A percentile compares a stretch with the other conserved stretches of the same genome.
Evolutionary conservation across 2,329 filamentous ascomycete species (phyloP).

Genomic region (Phialophora chinensis): DNA sequence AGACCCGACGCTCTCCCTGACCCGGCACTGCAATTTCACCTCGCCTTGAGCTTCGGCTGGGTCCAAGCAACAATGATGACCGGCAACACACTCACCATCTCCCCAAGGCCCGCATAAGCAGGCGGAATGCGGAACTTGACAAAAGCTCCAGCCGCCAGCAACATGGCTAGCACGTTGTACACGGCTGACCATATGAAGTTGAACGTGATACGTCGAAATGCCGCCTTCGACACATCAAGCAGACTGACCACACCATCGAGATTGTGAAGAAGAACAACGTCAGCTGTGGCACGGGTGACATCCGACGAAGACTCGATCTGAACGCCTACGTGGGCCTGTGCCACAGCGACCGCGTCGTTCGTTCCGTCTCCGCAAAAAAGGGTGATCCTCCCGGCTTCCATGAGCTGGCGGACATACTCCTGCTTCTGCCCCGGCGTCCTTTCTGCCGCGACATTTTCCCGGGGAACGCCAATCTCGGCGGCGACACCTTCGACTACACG

Average conservation of each 20-base stretch:
- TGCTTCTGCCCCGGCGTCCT: conserved; percentile 62
- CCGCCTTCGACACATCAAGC: conserved; percentile 58
- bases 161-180: conserved; percentile 72
- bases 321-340: conserved; percentile 72
- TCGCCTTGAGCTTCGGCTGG: conserved; percentile 41
- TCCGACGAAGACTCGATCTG: conserved; percentile 70
- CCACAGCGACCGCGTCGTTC: conserved; percentile 76
- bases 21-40: background rate
- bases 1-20: background rate
- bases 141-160: conserved; percentile 71
- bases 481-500: conserved; percentile 58
- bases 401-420: conserved; percentile 56
- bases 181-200: conserved; percentile 74
- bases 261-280: conserved; percentile 70
- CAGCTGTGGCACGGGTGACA: conserved; percentile 69
- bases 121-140: conserved; percentile 65
- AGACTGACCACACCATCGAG: conserved; percentile 64
- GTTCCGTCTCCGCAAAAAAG: conserved; percentile 79
- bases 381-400: conserved; percentile 46
- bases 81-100: conserved; percentile 75
- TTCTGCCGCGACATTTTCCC: conserved; percentile 51
- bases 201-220: conserved; percentile 60
- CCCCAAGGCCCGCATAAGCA: conserved; percentile 70
- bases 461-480: conserved; percentile 47
- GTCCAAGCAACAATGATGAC: conserved; percentile 65